These are phyloP conservation scores for Chalciporus piperatus DNA, from an alignment of 768 basidiomycete genomes.

Conservation along the genomic window DNA sequence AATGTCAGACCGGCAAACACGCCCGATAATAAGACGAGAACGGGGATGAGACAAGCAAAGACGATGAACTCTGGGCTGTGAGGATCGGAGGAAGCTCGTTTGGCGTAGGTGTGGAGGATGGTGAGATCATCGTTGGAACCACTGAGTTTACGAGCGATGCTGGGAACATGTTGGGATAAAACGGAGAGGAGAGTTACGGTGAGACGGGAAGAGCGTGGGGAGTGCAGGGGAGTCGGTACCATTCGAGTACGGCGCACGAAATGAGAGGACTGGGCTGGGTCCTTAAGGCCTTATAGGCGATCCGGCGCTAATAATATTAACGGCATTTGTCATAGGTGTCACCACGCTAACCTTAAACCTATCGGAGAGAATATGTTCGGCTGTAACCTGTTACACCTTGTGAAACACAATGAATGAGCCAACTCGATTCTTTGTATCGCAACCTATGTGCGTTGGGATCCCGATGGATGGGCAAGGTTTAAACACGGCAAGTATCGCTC, in stretches of 20 bases:
- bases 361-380: too few species aligned
- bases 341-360: too few species aligned
- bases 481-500: too few species aligned
- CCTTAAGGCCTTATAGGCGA: constrained; percentile 2
- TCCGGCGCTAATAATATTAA: too few species aligned
- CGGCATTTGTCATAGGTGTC: constrained; percentile 5
- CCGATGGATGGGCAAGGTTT: too few species aligned
- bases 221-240: constrained; percentile 34
- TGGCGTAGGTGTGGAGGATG: constrained; percentile 28
- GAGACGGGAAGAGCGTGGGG: constrained; percentile 41
- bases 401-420: too few species aligned
- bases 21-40: constrained; percentile 80
- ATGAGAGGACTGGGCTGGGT: not conserved
- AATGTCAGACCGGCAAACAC: constrained; percentile 89
- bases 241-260: constrained; percentile 30
- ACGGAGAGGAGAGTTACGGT: constrained; percentile 44
- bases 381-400: too few species aligned
- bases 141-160: constrained; percentile 29
- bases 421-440: not conserved
- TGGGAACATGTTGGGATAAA: constrained; percentile 44
- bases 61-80: constrained; percentile 34
- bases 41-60: constrained; percentile 65
- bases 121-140: constrained; percentile 7
- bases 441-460: too few species aligned
- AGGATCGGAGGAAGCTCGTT: constrained; percentile 25